A percentile compares a stretch with the other conserved stretches of the same genome.
Evolutionary conservation across 2,329 filamentous ascomycete genomes (phyloP).

Genomic region (Sphaerulina vaccinii): DNA sequence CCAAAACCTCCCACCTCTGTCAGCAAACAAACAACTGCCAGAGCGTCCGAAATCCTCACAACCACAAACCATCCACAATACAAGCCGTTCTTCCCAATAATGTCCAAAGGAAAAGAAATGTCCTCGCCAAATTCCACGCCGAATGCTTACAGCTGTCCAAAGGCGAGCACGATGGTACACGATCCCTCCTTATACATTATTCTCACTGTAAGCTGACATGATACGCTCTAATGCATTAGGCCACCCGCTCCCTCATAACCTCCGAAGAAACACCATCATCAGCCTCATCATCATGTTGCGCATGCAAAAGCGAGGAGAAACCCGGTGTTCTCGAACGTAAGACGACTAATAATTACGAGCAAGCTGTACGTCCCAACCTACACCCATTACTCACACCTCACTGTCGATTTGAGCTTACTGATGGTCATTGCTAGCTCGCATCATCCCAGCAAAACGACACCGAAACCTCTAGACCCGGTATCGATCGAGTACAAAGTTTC

Average conservation of each 20-base stretch:
- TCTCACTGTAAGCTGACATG: not conserved
- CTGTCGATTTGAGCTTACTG: not conserved
- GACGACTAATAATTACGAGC: slow-evolving; percentile 34
- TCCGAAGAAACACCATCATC: slow-evolving; percentile 14
- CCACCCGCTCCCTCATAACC: slow-evolving; percentile 23
- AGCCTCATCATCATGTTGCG: slow-evolving; percentile 4
- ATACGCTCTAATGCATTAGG: slow-evolving; percentile 2
- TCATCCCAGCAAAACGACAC: not conserved
- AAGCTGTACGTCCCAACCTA: slow-evolving; percentile 19
- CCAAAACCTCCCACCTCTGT: not conserved
- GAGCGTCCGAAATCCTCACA: slow-evolving; percentile 6
- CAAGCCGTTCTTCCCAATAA: no score
- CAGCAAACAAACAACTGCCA: slow-evolving; percentile 5
- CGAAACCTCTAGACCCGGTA: slow-evolving; percentile 21
- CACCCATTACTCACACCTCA: not conserved
- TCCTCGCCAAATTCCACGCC: slow-evolving; percentile 14
- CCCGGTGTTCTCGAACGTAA: slow-evolving; percentile 19
- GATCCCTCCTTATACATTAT: not conserved
- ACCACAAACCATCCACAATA: slow-evolving; percentile 8
- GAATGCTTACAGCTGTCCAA: slow-evolving; percentile 16
- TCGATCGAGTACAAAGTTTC: slow-evolving; percentile 34
- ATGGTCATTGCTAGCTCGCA: slow-evolving; percentile 8
- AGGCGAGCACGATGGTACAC: slow-evolving; percentile 16
- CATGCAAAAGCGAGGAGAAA: slow-evolving; percentile 4
- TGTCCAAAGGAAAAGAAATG: no score